Evolutionary conservation across 768 basidiomycete species (phyloP).

Genomic region (Kwoniella pini): DNA sequence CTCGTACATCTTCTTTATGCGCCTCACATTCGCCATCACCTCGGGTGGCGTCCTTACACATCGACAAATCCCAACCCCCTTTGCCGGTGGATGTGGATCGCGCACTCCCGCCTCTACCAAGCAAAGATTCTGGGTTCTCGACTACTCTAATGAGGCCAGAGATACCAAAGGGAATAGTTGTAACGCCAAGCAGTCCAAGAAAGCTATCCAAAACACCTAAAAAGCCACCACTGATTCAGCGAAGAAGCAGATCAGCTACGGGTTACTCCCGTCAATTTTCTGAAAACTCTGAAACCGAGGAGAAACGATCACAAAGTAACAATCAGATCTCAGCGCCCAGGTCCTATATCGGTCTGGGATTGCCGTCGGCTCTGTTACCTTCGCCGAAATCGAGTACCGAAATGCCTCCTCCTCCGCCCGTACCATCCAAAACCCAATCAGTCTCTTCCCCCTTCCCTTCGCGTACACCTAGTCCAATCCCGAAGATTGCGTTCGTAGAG

Average conservation of each 20-base stretch:
- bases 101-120: slow-evolving; percentile 26
- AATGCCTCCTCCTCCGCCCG: slow-evolving; percentile 21
- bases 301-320: slow-evolving; percentile 6
- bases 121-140: neutral
- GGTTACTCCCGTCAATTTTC: neutral
- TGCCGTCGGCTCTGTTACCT: slow-evolving; percentile 26
- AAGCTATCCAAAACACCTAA: slow-evolving; percentile 26
- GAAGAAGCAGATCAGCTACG: slow-evolving; percentile 19
- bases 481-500: slow-evolving; percentile 40
- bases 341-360: slow-evolving; percentile 36
- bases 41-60: neutral
- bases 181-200: slow-evolving; percentile 48
- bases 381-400: slow-evolving; percentile 3
- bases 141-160: neutral
- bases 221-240: neutral
- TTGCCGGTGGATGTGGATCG: slow-evolving; percentile 26
- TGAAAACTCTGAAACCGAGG: neutral
- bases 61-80: slow-evolving; percentile 26
- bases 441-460: slow-evolving; percentile 47
- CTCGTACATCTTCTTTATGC: slow-evolving; percentile 15
- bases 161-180: slow-evolving; percentile 36
- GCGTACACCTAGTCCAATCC: slow-evolving; percentile 35
- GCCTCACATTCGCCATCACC: slow-evolving; percentile 7
- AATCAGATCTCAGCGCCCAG: neutral
- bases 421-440: slow-evolving; percentile 35